Evolutionary conservation across 2,329 filamentous ascomycete genomes (phyloP).

Genomic region (Tympanopsis confertula): DNA sequence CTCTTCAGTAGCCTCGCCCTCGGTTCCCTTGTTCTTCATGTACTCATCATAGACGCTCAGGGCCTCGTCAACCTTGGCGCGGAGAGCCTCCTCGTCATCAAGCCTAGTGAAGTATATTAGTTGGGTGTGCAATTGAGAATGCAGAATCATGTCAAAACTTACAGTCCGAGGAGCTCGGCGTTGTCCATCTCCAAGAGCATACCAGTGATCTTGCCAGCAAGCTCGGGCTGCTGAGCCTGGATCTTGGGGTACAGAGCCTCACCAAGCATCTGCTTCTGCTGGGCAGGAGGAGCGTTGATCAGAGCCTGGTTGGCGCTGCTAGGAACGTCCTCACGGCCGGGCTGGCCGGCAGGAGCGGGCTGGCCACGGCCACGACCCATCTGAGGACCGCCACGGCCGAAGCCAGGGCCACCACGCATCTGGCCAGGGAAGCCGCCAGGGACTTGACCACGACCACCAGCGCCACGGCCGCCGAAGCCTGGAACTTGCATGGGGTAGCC

Average conservation of each 20-base stretch:
- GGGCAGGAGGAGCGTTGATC: slow-evolving; percentile 40
- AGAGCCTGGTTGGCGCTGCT: slow-evolving; percentile 36
- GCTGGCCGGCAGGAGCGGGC: slow-evolving; percentile 16
- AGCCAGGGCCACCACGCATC: slow-evolving; percentile 25
- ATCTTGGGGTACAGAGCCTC: slow-evolving; percentile 99
- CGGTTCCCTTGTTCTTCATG: slow-evolving; percentile 65
- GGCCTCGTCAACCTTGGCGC: slow-evolving; percentile 93
- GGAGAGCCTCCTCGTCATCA: slow-evolving; percentile 77
- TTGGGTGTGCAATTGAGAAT: slow-evolving; percentile 3
- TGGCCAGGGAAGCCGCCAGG: slow-evolving; percentile 42
- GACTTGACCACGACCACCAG: slow-evolving; percentile 38
- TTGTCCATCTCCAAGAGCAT: slow-evolving; percentile 99
- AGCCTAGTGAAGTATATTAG: slow-evolving; percentile 43
- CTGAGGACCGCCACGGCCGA: slow-evolving; percentile 24
- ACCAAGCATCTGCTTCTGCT: slow-evolving; percentile 98
- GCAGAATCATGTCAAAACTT: slow-evolving; percentile 36
- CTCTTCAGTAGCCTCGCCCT: slow-evolving; percentile 16
- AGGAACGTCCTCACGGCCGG: slow-evolving; percentile 23
- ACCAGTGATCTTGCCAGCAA: slow-evolving; percentile 98
- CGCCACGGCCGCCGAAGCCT: slow-evolving; percentile 54
- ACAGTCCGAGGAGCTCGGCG: slow-evolving; percentile 84
- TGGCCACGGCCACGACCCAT: slow-evolving; percentile 28
- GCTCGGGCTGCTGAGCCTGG: slow-evolving; percentile 79
- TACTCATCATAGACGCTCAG: slow-evolving; percentile 97
- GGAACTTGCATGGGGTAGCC: slow-evolving; percentile 63